Evolutionary conservation across 2,329 filamentous ascomycete species (phyloP).

Genomic region (Diaporthe capsici): DNA sequence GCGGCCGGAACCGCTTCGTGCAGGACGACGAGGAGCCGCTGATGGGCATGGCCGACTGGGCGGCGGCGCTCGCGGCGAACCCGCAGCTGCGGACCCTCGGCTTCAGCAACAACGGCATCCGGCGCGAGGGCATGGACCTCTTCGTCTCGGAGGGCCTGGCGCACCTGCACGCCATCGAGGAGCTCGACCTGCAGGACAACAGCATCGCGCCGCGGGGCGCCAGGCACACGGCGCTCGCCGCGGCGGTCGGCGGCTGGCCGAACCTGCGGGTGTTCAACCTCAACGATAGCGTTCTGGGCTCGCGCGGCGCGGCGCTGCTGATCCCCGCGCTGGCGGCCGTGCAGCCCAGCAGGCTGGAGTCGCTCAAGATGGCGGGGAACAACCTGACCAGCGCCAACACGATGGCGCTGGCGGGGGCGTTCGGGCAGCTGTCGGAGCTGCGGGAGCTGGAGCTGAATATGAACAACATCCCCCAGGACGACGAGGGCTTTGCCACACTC

Average conservation of each 20-base stretch:
- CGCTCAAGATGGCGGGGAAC: background rate
- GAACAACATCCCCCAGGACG: background rate
- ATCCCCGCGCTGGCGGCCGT: slow-evolving; percentile 9
- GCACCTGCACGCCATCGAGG: background rate
- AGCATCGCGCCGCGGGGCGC: background rate
- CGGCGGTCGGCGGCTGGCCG: background rate
- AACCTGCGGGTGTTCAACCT: background rate
- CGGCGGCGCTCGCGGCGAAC: slow-evolving; percentile 9
- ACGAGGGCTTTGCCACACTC: background rate
- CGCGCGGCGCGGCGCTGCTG: slow-evolving; percentile 23
- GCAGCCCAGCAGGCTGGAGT: background rate
- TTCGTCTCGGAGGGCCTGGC: background rate
- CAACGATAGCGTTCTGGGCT: slow-evolving; percentile 6
- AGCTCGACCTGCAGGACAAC: slow-evolving; percentile 4
- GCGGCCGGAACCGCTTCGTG: background rate
- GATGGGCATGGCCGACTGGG: slow-evolving; percentile 5
- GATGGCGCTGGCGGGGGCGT: background rate
- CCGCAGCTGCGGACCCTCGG: background rate
- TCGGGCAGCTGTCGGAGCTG: background rate
- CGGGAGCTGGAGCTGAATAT: background rate
- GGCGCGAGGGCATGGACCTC: background rate
- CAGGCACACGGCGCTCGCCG: background rate
- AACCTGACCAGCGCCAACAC: background rate
- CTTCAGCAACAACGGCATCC: background rate
- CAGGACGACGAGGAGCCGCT: background rate